Percentiles rank a stretch among this genome's conserved stretches.
Evolutionary conservation across 2,329 filamentous ascomycete species (phyloP).

Genomic region (Lizonia empirigonia): DNA sequence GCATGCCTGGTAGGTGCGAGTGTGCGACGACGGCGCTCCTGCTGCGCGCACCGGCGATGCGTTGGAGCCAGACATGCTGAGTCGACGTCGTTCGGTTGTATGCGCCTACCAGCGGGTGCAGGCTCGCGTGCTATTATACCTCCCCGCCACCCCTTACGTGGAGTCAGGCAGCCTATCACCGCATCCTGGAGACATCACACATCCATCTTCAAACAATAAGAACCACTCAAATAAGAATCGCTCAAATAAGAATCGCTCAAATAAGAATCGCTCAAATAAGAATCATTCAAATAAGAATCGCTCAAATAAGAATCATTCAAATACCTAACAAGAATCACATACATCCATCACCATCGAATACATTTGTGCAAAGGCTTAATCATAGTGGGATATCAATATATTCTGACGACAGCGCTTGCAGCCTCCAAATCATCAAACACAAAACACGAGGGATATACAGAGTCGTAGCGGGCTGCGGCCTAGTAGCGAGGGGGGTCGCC

Average conservation of each 20-base stretch:
- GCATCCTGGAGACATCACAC: too few species aligned
- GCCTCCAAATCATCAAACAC: conserved; percentile 34
- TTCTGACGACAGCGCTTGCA: conserved; percentile 10
- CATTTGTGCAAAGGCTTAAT: too few species aligned
- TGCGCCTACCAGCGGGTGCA: conserved; percentile 19
- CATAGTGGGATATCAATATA: conserved; percentile 15
- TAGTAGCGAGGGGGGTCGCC: conserved; percentile 38
- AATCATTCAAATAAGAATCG: too few species aligned
- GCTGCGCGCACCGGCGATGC: conserved; percentile 9
- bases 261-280: too few species aligned
- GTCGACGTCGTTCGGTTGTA: conserved; percentile 6
- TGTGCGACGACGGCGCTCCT: conserved; percentile 7
- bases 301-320: too few species aligned
- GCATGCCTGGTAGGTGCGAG: conserved; percentile 45
- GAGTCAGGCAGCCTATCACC: too few species aligned
- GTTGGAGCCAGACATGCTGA: conserved; percentile 5
- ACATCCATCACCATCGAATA: too few species aligned
- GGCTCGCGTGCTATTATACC: conserved; percentile 8
- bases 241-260: too few species aligned
- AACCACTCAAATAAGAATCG: too few species aligned
- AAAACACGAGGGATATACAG: conserved; percentile 43
- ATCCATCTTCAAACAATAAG: too few species aligned
- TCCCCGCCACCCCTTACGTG: conserved; percentile 7
- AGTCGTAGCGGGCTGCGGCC: conserved; percentile 29
- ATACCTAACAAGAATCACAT: too few species aligned